These are phyloP conservation scores for Xylaria acuta DNA, from an alignment of 495 filamentous ascomycete species.

Conservation along the genomic window DNA sequence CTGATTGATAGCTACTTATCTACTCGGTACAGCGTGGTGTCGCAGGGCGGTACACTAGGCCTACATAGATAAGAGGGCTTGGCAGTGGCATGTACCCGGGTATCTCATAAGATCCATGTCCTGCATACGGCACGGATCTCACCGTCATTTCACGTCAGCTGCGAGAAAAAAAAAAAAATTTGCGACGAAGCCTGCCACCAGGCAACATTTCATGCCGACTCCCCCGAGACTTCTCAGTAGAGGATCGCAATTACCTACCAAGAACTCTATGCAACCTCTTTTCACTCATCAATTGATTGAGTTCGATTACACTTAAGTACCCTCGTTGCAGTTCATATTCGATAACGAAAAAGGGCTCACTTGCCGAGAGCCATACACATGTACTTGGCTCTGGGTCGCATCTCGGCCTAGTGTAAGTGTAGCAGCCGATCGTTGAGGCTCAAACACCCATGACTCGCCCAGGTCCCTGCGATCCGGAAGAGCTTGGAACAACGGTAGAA, in stretches of 20 bases:
- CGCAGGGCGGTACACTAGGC: not conserved
- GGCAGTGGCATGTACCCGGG: not conserved
- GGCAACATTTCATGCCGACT: not conserved
- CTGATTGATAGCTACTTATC: not conserved
- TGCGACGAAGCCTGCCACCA: not conserved
- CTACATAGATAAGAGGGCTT: constrained; percentile 7
- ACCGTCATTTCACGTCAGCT: constrained; percentile 26
- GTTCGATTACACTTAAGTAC: not conserved
- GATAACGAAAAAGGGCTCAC: not conserved
- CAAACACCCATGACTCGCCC: constrained; percentile 4
- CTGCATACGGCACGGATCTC: constrained; percentile 2
- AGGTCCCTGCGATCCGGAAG: not conserved
- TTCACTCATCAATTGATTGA: not conserved
- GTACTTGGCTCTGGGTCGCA: not conserved
- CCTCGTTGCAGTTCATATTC: no score
- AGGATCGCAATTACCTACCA: not conserved
- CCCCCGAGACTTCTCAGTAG: not conserved
- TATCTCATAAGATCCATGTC: not conserved
- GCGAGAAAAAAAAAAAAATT: constrained; percentile 19
- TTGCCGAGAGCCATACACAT: not conserved
- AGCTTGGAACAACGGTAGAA: not conserved
- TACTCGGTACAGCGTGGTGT: not conserved
- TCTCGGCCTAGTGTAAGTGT: not conserved
- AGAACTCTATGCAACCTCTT: no score
- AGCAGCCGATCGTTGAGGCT: not conserved